Evolutionary conservation across 2,329 filamentous ascomycete genomes (phyloP), one percentile per base, ranked within the genome.

Genomic region (Neoarthrinium moseri): DNA sequence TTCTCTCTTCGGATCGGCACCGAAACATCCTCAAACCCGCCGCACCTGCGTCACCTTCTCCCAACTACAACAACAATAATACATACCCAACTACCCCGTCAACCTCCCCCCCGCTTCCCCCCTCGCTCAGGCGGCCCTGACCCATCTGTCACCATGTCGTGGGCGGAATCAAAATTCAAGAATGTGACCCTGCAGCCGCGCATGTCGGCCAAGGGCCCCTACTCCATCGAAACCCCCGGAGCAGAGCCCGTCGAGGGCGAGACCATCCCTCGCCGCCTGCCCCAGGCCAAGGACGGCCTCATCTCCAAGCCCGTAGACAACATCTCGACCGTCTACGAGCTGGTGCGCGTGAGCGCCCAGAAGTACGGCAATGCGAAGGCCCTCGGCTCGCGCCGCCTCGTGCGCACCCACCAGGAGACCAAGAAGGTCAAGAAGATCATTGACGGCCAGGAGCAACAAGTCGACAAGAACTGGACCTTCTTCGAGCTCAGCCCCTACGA

Each of bases 361-460:
- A 78, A 83, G 60, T 86, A 75, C 61, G 83, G 83, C 56, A 83
- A 86, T 58, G 71, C 76, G 46, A 83, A 83, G 64, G 78, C 77
- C 48, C 70, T 88, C 54, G 89, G 87, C 51, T 83, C 80, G 56
- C 84, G 89, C 53, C 84, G 80, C 64, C 77, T 94, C 49, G 70
- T 95, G 67, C 80, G 86, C 67, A 86, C 83, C 27, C 89, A 94
- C 66, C 78, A 84, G 56, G 89, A 95, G 71, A 87, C 82, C 59
- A 95, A 92, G 77, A 92, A 90, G 77, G 73, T 95, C 65, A 94
- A 92, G 80, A 94, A 91, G 77, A 77, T 91, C 47, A 73, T 95
- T 35, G 87, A 94, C 64, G 89, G 89, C 53, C 78, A 85, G 60
- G 86, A 92, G 74, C 72, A 80, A 59, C 81, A 91, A 68, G 80